These are phyloP conservation scores for Colletotrichum costaricense DNA, from an alignment of 2,329 filamentous ascomycete genomes.

Conservation along the genomic window DNA sequence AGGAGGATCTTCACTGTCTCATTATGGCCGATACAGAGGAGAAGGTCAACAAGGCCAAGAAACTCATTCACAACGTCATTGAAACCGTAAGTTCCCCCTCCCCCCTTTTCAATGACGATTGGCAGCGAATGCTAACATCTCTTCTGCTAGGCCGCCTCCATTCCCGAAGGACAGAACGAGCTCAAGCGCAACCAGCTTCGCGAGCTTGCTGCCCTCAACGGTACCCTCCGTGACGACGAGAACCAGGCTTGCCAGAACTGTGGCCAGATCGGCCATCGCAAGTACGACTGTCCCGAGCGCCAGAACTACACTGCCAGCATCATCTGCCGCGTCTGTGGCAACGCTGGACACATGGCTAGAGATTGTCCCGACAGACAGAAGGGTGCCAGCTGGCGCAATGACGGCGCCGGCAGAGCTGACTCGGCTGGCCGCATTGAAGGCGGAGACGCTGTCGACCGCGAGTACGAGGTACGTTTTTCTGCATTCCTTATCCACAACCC, in stretches of 20 bases:
- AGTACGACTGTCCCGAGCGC: constrained; percentile 98
- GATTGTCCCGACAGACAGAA: constrained; percentile 96
- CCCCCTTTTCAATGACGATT: neutral
- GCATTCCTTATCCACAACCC: neutral
- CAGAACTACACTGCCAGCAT: constrained; percentile 99
- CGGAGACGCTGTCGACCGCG: constrained; percentile 89
- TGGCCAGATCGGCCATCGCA: constrained; percentile 97
- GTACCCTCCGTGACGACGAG: constrained; percentile 97
- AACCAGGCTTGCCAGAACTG: constrained; percentile 99
- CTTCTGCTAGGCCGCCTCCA: constrained; percentile 84
- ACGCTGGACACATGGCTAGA: constrained; percentile 97
- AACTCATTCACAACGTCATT: constrained; percentile 97
- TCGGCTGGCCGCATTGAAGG: constrained; percentile 74
- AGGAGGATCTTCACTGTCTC: constrained; percentile 97
- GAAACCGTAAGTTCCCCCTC: constrained; percentile 80
- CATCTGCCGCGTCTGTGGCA: constrained; percentile 97
- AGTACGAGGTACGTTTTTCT: constrained; percentile 83
- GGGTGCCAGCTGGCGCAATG: constrained; percentile 92
- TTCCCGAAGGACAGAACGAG: constrained; percentile 98
- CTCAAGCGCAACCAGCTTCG: constrained; percentile 98
- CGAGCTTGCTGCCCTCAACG: constrained; percentile 97
- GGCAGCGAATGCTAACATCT: constrained; percentile 40
- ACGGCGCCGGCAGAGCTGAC: constrained; percentile 61
- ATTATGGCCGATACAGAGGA: constrained; percentile 99
- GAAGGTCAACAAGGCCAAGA: constrained; percentile 99